phyloP scores from a whole-genome alignment of 192 early-diverging fungal species.

The Backusella liffmaniae region DNA sequence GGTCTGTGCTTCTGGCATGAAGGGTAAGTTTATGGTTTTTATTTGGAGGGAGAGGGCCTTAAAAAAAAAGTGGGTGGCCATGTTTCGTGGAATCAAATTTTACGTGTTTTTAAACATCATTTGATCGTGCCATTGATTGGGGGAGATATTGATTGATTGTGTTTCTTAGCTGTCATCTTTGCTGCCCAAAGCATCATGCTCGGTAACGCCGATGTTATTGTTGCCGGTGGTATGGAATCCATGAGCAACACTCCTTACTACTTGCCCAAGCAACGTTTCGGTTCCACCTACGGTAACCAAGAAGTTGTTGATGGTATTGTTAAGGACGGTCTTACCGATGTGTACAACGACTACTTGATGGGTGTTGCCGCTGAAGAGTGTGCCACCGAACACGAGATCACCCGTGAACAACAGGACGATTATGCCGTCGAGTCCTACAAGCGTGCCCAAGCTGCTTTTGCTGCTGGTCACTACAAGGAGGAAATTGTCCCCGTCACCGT shows the following conservation, averaged over 20 bases:
- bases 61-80: neutral
- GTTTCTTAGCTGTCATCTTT: slow-evolving; percentile 55
- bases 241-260: slow-evolving; percentile 87
- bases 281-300: slow-evolving; percentile 72
- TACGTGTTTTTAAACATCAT: neutral
- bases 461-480: slow-evolving; percentile 55
- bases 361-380: slow-evolving; percentile 81
- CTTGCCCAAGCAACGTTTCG: slow-evolving; percentile 74
- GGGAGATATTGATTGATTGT: neutral
- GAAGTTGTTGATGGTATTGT: slow-evolving; percentile 75
- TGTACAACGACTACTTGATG: slow-evolving; percentile 72
- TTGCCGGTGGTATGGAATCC: slow-evolving; percentile 78
- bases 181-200: slow-evolving; percentile 74
- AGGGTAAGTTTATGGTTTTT: slow-evolving; percentile 33
- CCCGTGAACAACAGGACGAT: slow-evolving; percentile 81
- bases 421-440: slow-evolving; percentile 75
- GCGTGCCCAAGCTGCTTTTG: slow-evolving; percentile 75
- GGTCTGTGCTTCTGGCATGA: slow-evolving; percentile 85
- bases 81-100: neutral
- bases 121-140: neutral
- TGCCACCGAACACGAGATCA: slow-evolving; percentile 72
- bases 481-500: slow-evolving; percentile 79
- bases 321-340: slow-evolving; percentile 76
- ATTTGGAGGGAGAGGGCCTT: neutral
- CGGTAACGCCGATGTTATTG: slow-evolving; percentile 68